Conservation (phyloP, 176 grass and related monocot genomes). For the Miscanthus lutarioriparius region DNA sequence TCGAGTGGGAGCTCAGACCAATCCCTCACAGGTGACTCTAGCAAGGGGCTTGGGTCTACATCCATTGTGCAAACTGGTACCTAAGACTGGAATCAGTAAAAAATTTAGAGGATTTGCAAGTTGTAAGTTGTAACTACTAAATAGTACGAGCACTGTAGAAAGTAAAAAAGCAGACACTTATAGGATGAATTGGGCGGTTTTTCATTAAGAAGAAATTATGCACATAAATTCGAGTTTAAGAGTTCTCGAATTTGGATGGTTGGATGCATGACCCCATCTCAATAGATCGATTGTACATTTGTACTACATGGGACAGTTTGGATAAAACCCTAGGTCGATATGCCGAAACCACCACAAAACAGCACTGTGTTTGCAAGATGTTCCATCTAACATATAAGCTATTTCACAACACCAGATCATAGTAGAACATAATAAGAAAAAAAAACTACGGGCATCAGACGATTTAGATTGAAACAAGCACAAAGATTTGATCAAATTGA, state of each 20-base stretch:
- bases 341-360: background rate
- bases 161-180: background rate
- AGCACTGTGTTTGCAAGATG: background rate
- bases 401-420: background rate
- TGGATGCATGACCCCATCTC: background rate
- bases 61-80: constrained; percentile 12
- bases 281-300: background rate
- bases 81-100: background rate
- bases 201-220: background rate
- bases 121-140: background rate
- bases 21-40: constrained; percentile 2
- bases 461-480: background rate
- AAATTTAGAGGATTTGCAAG: too few species aligned
- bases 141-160: background rate
- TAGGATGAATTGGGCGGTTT: background rate
- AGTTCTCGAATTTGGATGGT: background rate
- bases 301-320: background rate
- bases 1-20: background rate
- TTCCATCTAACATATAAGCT: too few species aligned
- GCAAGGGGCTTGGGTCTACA: constrained; percentile 6
- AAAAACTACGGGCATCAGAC: background rate
- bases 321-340: background rate
- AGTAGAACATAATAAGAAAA: background rate
- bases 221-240: background rate
- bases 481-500: background rate